Base-by-base conservation (phyloP, 257 asterid genomes). In the Solanum ahanhuiri region DNA sequence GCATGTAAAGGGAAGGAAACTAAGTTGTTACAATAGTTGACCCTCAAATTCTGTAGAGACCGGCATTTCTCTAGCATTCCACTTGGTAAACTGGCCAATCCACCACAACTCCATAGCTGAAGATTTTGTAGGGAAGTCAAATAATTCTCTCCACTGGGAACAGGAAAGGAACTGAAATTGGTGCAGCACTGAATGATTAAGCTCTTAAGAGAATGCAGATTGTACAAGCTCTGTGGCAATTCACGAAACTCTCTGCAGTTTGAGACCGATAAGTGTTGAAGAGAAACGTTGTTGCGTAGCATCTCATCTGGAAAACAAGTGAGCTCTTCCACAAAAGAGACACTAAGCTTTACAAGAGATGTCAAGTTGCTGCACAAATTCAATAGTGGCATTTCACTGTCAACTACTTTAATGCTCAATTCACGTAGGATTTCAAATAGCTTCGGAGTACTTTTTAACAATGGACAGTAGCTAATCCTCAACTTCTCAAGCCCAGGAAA, bases 361-460 rank as follows among this genome's bases (percentile, higher is more conserved):
- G 82, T 86, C 18, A 81, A 69, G 17, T 76, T 67, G 82, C 57
- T 67, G 51, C 89, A 85, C 23, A 69, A 84, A n/a, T 58, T 83
- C 45, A 57, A 58, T 66, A 86, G 71, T 17, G 85, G 83, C 11
- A 81, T 43, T 11, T 33, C n/a, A 28, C 83, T 63, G 5, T 76
- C 67, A 5, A 72, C 33, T 1, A 0, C 1, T 0, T 5, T 0
- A 6, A 89, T 63, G 0, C 0, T 0, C 69, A 89, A 75, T 37
- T 57, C 2, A 15, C 77, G 82, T 1, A 91, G 89, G 39, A 86
- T 33, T 14, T 88, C 88, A 22, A 90, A 88, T 66, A n/a, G 85
- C 86, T 85, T 88, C 17, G 93, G 93, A 83, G 86, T 72, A 15
- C 30, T 82, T 43, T 5, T 34, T 81, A 91, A 63, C 4, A 72